These are phyloP conservation scores for Lobulomyces angularis DNA, from an alignment of 192 early-diverging fungal species.

Conservation along the genomic window DNA sequence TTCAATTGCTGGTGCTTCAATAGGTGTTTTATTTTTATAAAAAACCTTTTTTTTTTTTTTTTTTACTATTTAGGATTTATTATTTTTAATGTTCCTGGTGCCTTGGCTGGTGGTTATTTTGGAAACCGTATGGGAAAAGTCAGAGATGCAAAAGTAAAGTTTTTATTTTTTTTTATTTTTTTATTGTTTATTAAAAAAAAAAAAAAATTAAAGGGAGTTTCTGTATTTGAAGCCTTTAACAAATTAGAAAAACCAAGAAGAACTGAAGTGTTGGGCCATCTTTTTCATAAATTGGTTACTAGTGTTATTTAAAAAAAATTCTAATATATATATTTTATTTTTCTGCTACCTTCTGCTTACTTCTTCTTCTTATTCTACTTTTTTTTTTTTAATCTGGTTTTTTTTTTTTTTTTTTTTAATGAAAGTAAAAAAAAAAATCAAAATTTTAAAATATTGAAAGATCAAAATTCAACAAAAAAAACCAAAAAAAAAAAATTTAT, in stretches of 20 bases:
- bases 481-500: constrained; percentile 3
- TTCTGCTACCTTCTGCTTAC: constrained; percentile 12
- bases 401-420: constrained; percentile 30
- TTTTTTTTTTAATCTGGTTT: constrained; percentile 3
- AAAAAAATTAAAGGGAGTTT: constrained; percentile 31
- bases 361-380: constrained; percentile 1
- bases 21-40: not conserved
- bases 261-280: constrained; percentile 15
- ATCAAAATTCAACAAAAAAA: too few species aligned
- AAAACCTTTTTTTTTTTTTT: not conserved
- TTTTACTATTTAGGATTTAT: constrained; percentile 16
- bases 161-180: too few species aligned
- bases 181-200: too few species aligned
- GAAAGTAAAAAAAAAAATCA: constrained; percentile 4
- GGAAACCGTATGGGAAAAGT: constrained; percentile 32
- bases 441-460: too few species aligned
- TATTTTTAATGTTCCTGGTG: constrained; percentile 36
- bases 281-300: constrained; percentile 17
- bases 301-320: constrained; percentile 14
- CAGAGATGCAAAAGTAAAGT: too few species aligned
- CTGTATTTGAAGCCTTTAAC: constrained; percentile 30
- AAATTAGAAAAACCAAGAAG: constrained; percentile 21
- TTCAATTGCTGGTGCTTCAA: constrained; percentile 40
- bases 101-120: constrained; percentile 22
- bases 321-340: constrained; percentile 1